These are phyloP conservation scores for Leccinum uliginosum DNA, from an alignment of 768 basidiomycete species.

Conservation along the genomic window DNA sequence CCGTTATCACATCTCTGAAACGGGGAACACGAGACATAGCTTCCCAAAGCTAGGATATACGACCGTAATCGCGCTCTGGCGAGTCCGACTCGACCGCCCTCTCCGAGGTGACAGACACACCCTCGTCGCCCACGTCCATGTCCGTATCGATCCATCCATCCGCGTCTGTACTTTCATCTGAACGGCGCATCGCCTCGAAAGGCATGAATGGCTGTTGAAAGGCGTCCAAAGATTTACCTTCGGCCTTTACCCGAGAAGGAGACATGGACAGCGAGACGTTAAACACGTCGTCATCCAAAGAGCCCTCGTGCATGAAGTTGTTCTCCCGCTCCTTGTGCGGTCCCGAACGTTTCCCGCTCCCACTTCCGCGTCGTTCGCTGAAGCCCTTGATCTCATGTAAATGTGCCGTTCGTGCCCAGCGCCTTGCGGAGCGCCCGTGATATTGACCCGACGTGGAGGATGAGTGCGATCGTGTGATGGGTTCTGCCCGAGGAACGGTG, in stretches of 20 bases:
- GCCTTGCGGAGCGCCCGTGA: slow-evolving; percentile 38
- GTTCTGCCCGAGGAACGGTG: slow-evolving; percentile 17
- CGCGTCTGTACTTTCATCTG: slow-evolving; percentile 19
- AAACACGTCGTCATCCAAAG: slow-evolving; percentile 20
- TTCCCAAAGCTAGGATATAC: not conserved
- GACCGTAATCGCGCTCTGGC: slow-evolving; percentile 1
- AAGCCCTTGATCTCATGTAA: slow-evolving; percentile 53
- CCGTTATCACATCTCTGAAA: not conserved
- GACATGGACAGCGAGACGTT: not conserved
- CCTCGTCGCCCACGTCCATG: slow-evolving; percentile 29
- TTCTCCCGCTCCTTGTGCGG: slow-evolving; percentile 12
- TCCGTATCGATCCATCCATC: slow-evolving; percentile 40
- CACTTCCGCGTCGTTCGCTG: slow-evolving; percentile 12
- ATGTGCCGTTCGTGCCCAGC: slow-evolving; percentile 65
- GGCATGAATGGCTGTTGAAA: slow-evolving; percentile 10
- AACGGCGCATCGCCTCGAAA: not conserved
- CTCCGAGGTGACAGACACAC: slow-evolving; percentile 20
- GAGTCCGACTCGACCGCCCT: slow-evolving; percentile 8
- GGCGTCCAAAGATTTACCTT: not conserved
- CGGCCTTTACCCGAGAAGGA: not conserved
- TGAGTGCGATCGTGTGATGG: slow-evolving; percentile 21
- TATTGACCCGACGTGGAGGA: slow-evolving; percentile 16
- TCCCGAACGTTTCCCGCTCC: slow-evolving; percentile 3
- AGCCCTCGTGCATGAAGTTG: not conserved
- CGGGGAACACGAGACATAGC: not conserved